These are phyloP conservation scores for Oryza officinalis DNA, from an alignment of 176 grass and related monocot species.

Conservation along the genomic window DNA sequence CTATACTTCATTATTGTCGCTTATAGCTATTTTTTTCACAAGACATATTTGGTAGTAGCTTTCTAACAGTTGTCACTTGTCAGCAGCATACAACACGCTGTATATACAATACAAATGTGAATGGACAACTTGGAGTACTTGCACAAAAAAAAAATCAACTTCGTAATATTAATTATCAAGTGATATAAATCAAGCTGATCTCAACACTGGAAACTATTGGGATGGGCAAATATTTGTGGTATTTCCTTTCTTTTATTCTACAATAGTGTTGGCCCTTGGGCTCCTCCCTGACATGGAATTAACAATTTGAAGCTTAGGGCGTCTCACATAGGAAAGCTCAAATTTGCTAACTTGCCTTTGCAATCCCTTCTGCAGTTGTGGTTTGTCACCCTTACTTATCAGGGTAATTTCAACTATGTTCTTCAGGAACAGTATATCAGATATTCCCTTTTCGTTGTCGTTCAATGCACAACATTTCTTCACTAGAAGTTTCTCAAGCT, in stretches of 20 bases:
- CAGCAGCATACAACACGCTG: background rate
- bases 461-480: background rate
- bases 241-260: background rate
- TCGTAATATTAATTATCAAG: background rate
- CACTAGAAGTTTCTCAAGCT: constrained; percentile 4
- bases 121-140: background rate
- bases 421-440: background rate
- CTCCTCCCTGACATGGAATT: constrained; percentile 3
- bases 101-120: background rate
- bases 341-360: background rate
- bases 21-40: background rate
- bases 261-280: background rate
- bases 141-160: background rate
- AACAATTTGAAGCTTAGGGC: constrained; percentile 5
- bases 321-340: background rate
- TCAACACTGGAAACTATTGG: background rate
- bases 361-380: background rate
- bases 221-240: background rate
- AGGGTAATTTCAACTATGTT: background rate
- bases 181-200: background rate
- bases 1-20: background rate
- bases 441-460: background rate
- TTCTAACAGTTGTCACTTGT: background rate
- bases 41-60: background rate
- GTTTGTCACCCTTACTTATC: background rate